Evolutionary conservation across 768 basidiomycete species (phyloP).

Genomic region (Chalciporus piperatus): DNA sequence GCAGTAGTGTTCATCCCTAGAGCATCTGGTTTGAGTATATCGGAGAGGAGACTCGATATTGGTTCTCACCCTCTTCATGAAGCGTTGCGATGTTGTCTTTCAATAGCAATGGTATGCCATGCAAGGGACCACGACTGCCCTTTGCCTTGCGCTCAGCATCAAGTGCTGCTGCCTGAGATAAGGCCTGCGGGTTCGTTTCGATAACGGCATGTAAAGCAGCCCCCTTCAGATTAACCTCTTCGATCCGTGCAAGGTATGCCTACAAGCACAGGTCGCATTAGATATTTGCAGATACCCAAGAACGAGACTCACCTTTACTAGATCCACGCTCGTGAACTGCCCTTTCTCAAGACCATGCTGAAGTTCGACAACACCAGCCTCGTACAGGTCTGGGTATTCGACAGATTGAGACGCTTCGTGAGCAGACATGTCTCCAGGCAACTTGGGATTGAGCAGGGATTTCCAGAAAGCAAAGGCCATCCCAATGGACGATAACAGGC

Average conservation of each 20-base stretch:
- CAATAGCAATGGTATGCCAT: slow-evolving; percentile 59
- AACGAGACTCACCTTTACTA: slow-evolving; percentile 47
- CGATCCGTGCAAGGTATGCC: slow-evolving; percentile 66
- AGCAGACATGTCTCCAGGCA: slow-evolving; percentile 14
- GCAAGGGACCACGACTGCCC: slow-evolving; percentile 46
- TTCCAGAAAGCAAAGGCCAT: slow-evolving; percentile 5
- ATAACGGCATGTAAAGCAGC: slow-evolving; percentile 57
- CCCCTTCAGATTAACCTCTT: slow-evolving; percentile 62
- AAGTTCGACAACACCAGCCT: slow-evolving; percentile 55
- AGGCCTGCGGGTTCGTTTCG: slow-evolving; percentile 56
- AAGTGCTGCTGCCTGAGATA: slow-evolving; percentile 48
- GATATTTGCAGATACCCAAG: neutral
- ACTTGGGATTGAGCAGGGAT: slow-evolving; percentile 2
- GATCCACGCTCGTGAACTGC: slow-evolving; percentile 57
- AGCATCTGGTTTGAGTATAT: neutral
- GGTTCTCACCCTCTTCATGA: slow-evolving; percentile 27
- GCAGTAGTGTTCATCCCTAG: slow-evolving; percentile 41
- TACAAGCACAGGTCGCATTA: slow-evolving; percentile 19
- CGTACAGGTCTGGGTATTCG: slow-evolving; percentile 56
- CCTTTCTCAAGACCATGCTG: slow-evolving; percentile 50
- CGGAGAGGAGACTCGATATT: neutral
- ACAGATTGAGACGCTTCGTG: neutral
- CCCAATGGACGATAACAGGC: neutral
- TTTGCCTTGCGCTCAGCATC: slow-evolving; percentile 46
- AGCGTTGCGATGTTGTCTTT: slow-evolving; percentile 45